Percentiles rank a stretch among this genome's conserved stretches.
Evolutionary conservation across 176 grass and related monocot species (phyloP).

Genomic region (Aegilops bicornis): DNA sequence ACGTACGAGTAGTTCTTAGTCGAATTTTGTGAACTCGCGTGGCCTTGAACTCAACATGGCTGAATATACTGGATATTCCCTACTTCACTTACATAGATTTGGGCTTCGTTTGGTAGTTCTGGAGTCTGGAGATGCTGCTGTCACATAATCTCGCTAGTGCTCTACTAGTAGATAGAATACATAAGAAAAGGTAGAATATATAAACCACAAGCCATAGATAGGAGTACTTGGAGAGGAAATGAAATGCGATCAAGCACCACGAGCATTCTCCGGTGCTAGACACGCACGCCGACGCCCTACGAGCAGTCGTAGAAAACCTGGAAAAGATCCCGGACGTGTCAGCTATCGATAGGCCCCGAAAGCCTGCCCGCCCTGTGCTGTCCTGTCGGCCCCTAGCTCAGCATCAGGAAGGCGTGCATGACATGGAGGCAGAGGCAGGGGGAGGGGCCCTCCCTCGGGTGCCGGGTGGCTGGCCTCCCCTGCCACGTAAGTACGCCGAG

Average conservation of each 20-base stretch:
- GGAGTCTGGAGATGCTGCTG: neutral
- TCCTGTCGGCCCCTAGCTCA: conserved; percentile 48
- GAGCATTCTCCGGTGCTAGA: neutral
- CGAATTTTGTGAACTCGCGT: too few species aligned
- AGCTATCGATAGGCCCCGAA: conserved; percentile 46
- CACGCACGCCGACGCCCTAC: conserved; percentile 3
- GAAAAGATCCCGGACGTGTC: conserved; percentile 53
- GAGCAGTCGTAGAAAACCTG: conserved; percentile 8
- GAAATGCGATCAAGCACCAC: neutral
- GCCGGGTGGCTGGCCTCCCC: neutral
- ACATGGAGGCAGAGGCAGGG: neutral
- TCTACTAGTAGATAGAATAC: neutral
- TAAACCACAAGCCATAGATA: neutral
- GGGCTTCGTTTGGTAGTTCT: neutral
- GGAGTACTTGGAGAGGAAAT: too few species aligned
- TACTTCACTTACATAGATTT: too few species aligned
- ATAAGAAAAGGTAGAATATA: neutral
- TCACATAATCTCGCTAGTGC: too few species aligned
- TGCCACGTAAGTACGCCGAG: conserved; percentile 6
- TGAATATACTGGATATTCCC: too few species aligned
- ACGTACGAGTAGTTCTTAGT: too few species aligned
- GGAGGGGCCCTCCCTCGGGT: too few species aligned
- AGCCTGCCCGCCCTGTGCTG: conserved; percentile 53
- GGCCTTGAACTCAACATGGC: too few species aligned
- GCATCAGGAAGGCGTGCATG: conserved; percentile 31